Base-by-base conservation (phyloP, 148 eudicot species). In the Heliamphora exappendiculata region DNA sequence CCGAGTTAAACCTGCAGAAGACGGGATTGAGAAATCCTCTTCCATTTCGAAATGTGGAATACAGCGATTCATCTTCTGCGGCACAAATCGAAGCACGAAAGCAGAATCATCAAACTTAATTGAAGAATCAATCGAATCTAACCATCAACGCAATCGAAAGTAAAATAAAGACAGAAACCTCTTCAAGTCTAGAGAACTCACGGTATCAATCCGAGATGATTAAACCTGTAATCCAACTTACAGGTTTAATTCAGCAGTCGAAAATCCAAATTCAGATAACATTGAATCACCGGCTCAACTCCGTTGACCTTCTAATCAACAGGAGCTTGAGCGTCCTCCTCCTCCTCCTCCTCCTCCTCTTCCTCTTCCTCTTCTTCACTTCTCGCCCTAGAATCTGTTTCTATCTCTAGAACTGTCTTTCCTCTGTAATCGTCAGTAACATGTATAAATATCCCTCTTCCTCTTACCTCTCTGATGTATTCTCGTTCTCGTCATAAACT, bases 21-120 rank as follows among this genome's bases (percentile, higher is more conserved):
- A 47, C 14, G 83, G 82, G 66, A 78, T 72, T 3, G 83, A 33
- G 75, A 28, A 70, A 28, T 88, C 88, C 2, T 87, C 88, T 3
- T 88, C 90, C 81, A 86, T 81, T 3, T 84, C 86, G 34, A 88
- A 90, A 72, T 90, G 86, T 1, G 91, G 88, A 62, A 86, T 89
- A 39, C 71, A 75, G 70, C 87, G 78, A 74, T 80, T 88, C 90
- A 87, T 90, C 22, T 47, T 44, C 60, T 72, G 57, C 57, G 0
- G 20, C 16, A 11, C 26, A 24, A 69, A 22, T 64, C 44, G 7
- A n/a, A 67, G 66, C 37, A 31, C 47, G 20, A 26, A 8, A 67
- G 16, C 13, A 29, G 24, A 16, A 39, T 17, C 1, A 73, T 57
- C 76, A 55, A 53, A 20, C 16, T 24, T 1, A 22, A 51, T 11